Percentiles rank a stretch among this genome's conserved stretches.
These are phyloP conservation scores for Didymellaceae sp. DNA, from an alignment of 2,329 filamentous ascomycete genomes.

Conservation along the genomic window DNA sequence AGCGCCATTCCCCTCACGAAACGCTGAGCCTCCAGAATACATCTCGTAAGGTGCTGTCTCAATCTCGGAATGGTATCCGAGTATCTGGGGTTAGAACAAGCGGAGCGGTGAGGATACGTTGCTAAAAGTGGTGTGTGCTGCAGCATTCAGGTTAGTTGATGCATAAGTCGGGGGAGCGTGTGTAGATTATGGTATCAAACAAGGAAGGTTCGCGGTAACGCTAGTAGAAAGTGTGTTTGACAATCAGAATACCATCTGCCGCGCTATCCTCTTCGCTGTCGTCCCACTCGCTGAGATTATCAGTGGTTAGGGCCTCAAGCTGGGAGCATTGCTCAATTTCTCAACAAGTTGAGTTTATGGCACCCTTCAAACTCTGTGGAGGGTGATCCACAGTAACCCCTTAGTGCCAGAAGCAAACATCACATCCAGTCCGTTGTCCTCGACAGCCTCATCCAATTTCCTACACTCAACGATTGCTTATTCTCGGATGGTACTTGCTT, in stretches of 20 bases:
- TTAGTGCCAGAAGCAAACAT: no score
- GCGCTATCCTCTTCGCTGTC: background rate
- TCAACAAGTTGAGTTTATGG: no score
- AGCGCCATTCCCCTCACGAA: background rate
- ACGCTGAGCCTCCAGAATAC: conserved; percentile 1
- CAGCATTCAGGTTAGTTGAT: background rate
- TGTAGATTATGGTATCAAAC: conserved; percentile 1
- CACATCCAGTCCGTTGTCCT: no score
- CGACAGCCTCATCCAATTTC: no score
- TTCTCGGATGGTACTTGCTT: no score
- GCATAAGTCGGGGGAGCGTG: background rate
- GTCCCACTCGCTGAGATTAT: background rate
- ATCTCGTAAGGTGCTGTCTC: background rate
- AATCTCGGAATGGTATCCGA: conserved; percentile 12
- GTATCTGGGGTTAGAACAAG: background rate
- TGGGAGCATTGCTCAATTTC: background rate
- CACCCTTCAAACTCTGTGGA: no score
- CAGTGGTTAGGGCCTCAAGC: background rate
- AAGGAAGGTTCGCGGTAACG: conserved; percentile 3
- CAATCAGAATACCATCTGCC: background rate
- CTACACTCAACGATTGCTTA: no score
- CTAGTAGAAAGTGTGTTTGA: background rate
- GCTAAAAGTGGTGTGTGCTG: conserved; percentile 4
- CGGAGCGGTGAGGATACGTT: conserved; percentile 12
- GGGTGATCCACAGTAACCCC: no score